Evolutionary conservation across 164 flowering plant genomes (phyloP).

Genomic region (Brasenia schreberi): DNA sequence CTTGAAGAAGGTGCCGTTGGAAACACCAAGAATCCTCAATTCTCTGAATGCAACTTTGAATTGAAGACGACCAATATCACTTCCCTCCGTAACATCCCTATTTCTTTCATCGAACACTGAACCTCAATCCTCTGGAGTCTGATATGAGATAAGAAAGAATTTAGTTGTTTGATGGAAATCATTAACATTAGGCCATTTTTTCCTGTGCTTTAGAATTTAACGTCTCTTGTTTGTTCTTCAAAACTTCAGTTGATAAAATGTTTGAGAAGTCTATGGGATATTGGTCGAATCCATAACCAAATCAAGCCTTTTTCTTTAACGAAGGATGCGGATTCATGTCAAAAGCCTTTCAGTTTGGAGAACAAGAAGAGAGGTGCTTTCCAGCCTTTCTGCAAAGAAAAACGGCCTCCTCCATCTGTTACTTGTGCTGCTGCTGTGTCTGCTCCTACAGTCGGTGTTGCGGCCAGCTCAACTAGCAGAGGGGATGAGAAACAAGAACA

Average conservation of each 20-base stretch:
- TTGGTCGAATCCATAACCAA: no score
- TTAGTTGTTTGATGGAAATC: no score
- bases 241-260: background rate
- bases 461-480: background rate
- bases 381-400: background rate
- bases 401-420: background rate
- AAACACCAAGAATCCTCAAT: no score
- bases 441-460: background rate
- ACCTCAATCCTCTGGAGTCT: no score
- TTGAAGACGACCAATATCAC: no score
- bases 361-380: background rate
- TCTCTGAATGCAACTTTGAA: no score
- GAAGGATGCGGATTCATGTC: background rate
- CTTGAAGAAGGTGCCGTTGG: no score
- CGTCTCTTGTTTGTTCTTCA: background rate
- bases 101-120: no score
- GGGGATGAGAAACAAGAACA: conserved; percentile 26
- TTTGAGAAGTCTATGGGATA: background rate
- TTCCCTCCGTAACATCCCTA: no score
- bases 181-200: background rate
- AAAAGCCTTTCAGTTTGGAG: no score
- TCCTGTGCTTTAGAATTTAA: background rate
- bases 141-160: no score
- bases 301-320: background rate
- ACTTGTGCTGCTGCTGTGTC: background rate